These are phyloP conservation scores for Gossypium lobatum DNA, from an alignment of 441 rosid genomes.

Conservation along the genomic window DNA sequence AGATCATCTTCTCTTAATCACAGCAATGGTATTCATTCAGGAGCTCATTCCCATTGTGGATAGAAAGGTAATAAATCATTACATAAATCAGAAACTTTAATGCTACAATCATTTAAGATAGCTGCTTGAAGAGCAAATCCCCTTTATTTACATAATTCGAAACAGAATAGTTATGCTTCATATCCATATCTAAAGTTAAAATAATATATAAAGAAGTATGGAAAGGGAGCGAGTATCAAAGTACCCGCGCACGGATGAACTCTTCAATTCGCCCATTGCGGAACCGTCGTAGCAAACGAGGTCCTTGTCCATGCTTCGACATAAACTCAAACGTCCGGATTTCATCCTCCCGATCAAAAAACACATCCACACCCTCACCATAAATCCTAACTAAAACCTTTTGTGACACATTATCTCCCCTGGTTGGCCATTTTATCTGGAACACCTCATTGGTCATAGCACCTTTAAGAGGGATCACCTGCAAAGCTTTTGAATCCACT, in stretches of 20 bases:
- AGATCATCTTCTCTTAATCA: not conserved
- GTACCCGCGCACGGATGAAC: constrained; percentile 85
- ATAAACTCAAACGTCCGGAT: constrained; percentile 81
- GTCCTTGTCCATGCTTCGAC: constrained; percentile 88
- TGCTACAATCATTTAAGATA: not conserved
- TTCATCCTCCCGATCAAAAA: constrained; percentile 78
- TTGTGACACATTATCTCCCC: constrained; percentile 30
- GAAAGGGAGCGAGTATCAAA: not conserved
- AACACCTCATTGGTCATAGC: constrained; percentile 73
- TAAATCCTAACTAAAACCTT: constrained; percentile 86
- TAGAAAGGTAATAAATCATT: not conserved
- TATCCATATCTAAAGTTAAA: not conserved
- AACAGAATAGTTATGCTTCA: not conserved
- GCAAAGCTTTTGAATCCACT: constrained; percentile 48
- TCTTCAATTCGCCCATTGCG: constrained; percentile 82
- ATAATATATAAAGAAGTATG: not conserved
- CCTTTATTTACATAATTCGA: not conserved
- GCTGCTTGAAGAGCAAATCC: not conserved
- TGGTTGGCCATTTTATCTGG: constrained; percentile 65
- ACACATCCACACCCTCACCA: constrained; percentile 85
- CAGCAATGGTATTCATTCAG: not conserved
- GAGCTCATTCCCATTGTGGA: not conserved
- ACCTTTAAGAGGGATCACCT: constrained; percentile 62
- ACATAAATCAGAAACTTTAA: not conserved
- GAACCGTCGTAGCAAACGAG: constrained; percentile 69